Base-by-base conservation (phyloP, 2,329 filamentous ascomycete species). In the Xylariaceae sp. region DNA sequence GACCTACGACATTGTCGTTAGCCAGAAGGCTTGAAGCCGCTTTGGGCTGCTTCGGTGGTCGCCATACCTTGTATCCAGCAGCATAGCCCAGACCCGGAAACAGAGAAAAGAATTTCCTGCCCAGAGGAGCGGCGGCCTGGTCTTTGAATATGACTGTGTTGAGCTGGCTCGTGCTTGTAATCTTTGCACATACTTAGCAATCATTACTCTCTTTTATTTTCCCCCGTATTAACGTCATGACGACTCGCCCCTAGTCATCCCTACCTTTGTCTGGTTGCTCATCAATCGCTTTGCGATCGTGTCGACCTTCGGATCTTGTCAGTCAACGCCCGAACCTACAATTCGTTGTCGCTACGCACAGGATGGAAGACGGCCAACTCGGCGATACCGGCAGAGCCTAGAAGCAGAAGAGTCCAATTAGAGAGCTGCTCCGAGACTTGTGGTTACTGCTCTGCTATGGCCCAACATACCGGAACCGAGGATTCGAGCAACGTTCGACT, bases 261-360 rank as follows among this genome's bases (percentile, higher is more conserved):
- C 53, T 63, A 85, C 77, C 69, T 73, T 86, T 60, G 79, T 80
- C 64, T 94, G 84, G 68, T 98, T 96, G 79, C 88, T 96, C 92
- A 98, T 98, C 67, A 98, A 79, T 54, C 92, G 87, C 76, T 98
- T 98, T 49, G 92, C 90, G 58, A 94, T 96, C 35, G 92, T 98
- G 69, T 98, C 92, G 64, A 98, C 87, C 85, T 90, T 59, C n/a
- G 47, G 31, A 31, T 40, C 19, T 21, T 31, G 40, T 57, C 41
- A 53, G 59, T 54, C 29, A 40, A 38, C 14, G 42, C 40, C 43
- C 43, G 42, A 39, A 35, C 27, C 30, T 36, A 46, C 35, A 28
- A 23, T 36, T 39, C 32, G 38, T 34, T 38, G 44, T 38, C n/a
- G n/a, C n/a, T 34, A 59, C 62, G 46, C 67, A 76, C 80, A 38